Base-by-base conservation (phyloP, 1,284 basidiomycete genomes). In the Erythrobasidium hasegawianum region DNA sequence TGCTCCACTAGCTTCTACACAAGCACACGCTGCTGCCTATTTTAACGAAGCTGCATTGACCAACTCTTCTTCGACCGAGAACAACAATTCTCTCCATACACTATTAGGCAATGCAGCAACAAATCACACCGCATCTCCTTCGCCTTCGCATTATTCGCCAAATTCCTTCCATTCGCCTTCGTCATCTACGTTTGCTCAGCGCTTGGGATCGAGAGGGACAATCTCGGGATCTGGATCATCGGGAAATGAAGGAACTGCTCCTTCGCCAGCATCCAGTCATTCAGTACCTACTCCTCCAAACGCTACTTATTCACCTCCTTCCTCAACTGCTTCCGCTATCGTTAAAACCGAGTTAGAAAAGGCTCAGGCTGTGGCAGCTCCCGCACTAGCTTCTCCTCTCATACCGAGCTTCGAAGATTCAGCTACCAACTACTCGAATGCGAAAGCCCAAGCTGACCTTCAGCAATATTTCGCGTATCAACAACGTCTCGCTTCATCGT, bases 381-480 rank as follows among this genome's bases (percentile, higher is more conserved):
- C 43, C 14, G 43, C 43, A 4, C 27, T 56, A 38, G 61, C 61
- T 29, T 41, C 53, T 20, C 53, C 49, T 27, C 45, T 56, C 40
- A 41, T 41, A 3, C 61, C 61, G 7, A 45, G 8, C n/a, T 47
- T 47, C 24, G 61, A 64, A 38, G 33, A 33, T n/a, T n/a, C n/a
- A n/a, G n/a, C n/a, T n/a, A n/a, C n/a, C n/a, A n/a, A n/a, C n/a
- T n/a, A n/a, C 33, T 4, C 33, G 5, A 16, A 56, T 5, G 53
- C 38, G 18, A 65, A 65, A 41, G 62, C 62, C 14, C 62, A 65
- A 33, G 22, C 26, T 41, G 62, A 65, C 8, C 29, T 65, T 4
- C 62, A 65, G 33, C 29, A 55, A 22, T 65, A 57, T 26, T 57
- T 65, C 29, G 55, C 55, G 33, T 57, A 65, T 45, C 62, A 65